A percentile compares a stretch with the other conserved stretches of the same genome.
phyloP scores from a whole-genome alignment of 257 asterid genomes.

The Lycium ferocissimum region DNA sequence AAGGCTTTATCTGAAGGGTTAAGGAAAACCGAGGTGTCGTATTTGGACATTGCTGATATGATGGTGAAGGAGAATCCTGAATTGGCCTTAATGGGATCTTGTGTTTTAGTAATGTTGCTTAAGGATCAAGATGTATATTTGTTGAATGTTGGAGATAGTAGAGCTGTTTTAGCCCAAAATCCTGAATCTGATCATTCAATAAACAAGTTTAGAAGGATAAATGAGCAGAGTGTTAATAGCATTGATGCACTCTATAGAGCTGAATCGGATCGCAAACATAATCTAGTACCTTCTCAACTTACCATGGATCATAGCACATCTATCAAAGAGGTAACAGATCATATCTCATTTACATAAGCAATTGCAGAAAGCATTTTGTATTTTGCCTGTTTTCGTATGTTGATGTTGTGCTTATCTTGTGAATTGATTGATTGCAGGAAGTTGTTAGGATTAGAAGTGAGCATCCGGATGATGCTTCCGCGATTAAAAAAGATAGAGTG shows the following conservation, averaged over 20 bases:
- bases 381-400: not conserved
- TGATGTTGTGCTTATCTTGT: constrained; percentile 14
- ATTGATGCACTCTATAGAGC: constrained; percentile 60
- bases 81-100: constrained; percentile 95
- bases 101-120: constrained; percentile 93
- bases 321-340: constrained; percentile 63
- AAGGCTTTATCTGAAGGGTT: constrained; percentile 82
- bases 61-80: constrained; percentile 90
- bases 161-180: constrained; percentile 78
- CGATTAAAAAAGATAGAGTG: constrained; percentile 74
- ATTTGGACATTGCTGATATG: constrained; percentile 83
- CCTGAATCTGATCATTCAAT: constrained; percentile 47
- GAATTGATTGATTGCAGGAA: constrained; percentile 59
- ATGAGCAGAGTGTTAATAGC: constrained; percentile 38
- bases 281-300: constrained; percentile 69
- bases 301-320: constrained; percentile 90
- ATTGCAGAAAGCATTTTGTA: not conserved
- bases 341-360: not conserved
- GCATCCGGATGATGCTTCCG: constrained; percentile 77
- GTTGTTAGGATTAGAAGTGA: constrained; percentile 70
- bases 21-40: constrained; percentile 77
- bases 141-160: constrained; percentile 93
- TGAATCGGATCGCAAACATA: constrained; percentile 60
- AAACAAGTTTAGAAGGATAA: constrained; percentile 42
- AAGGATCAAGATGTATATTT: constrained; percentile 87